Evolutionary conservation across 805 yeast genomes (phyloP), one percentile per base, ranked within the genome.

Genomic region (Candida loeiensis): DNA sequence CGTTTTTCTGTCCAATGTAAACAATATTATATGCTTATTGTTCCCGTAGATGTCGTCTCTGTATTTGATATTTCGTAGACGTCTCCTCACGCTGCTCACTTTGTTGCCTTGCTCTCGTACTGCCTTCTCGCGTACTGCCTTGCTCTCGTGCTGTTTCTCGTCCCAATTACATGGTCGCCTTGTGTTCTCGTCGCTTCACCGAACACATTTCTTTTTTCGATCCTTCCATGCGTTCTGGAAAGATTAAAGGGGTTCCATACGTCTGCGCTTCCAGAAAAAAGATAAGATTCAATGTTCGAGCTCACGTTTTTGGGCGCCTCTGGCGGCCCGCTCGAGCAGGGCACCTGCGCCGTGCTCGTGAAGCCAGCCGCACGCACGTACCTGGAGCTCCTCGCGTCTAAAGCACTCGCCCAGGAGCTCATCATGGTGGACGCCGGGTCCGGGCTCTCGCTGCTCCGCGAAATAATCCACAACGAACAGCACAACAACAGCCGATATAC

Each of bases 281-380:
- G 31, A 30, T 18, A 14, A 12, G 15, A 28, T 19, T 11, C n/a
- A 17, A 39, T 39, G 43, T 82, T 82, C 53, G 85, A 82, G 45
- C 49, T 85, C 14, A 77, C 84, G 1, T 74, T 82, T 18, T 61
- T 85, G 45, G 96, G 96, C 5, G 76, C 85, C 17, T 76, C 86
- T 2, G 96, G 96, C 5, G 96, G 96, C 2, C 96, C 96, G 0
- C 55, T 80, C 9, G 93, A 85, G 22, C 75, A 80, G 5, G 64
- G 71, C 13, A 85, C 84, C 3, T 86, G 91, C 47, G 71, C 86
- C 2, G 74, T 80, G 44, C 61, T 89, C 39, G 48, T 89, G 14
- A 84, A 85, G 51, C 80, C 88, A 0, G 51, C 71, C 2, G 29
- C 51, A 4, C 41, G 71, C 2, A 47, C 73, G 1, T 80, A 76